phyloP scores from a whole-genome alignment of 148 eudicot species.

The Heliosperma pusillum region DNA sequence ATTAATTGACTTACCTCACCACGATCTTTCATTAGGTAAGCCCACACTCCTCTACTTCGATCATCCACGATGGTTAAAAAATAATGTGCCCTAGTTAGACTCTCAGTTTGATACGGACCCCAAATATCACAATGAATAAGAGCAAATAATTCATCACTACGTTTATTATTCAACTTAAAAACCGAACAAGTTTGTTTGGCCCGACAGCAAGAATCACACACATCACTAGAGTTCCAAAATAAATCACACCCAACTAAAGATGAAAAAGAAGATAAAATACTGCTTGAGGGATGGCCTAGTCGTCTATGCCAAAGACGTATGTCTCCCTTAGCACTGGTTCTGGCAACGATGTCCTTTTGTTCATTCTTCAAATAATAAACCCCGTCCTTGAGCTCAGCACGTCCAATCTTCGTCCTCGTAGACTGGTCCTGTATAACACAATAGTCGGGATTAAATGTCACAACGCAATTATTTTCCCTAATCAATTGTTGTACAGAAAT shows the following conservation, averaged over 20 bases:
- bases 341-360: background rate
- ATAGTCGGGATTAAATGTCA: too few relatives aligned
- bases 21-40: too few relatives aligned
- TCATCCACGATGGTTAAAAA: conserved; percentile 8
- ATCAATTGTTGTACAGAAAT: too few relatives aligned
- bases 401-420: too few relatives aligned
- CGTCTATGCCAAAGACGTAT: background rate
- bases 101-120: background rate
- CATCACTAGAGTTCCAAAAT: background rate
- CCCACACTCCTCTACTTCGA: too few relatives aligned
- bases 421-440: too few relatives aligned
- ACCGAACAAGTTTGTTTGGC: background rate
- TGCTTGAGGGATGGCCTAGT: background rate
- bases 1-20: background rate
- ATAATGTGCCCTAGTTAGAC: background rate
- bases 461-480: too few relatives aligned
- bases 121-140: too few relatives aligned
- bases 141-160: background rate
- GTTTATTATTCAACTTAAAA: background rate
- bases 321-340: background rate
- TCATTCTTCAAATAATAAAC: too few relatives aligned
- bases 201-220: conserved; percentile 13
- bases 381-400: too few relatives aligned
- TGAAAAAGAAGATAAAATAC: background rate
- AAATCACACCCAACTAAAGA: background rate